Base-by-base conservation (phyloP, 768 basidiomycete species). In the Pleurotus ostreatus region DNA sequence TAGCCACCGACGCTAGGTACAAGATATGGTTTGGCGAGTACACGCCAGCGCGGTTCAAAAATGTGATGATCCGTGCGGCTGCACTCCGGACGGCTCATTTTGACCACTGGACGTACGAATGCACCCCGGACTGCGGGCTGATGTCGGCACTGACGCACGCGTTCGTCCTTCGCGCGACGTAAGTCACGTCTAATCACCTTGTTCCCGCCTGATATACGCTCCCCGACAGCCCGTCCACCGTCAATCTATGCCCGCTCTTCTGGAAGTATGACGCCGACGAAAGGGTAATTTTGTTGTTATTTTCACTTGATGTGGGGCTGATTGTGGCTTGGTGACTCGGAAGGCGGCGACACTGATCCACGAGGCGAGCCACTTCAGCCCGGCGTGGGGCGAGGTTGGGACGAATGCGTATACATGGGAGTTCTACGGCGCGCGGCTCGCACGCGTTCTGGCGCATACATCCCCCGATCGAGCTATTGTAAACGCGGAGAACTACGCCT, bases 401-500 rank as follows among this genome's bases (percentile, higher is more conserved):
- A 38, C 51, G 15, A 53, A 53, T 25, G 18, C 9, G 13, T 4
- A 40, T 25, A 53, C 37, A 20, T 7, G 13, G 5, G 51, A 53
- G 39, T 53, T 34, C 34, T 53, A 53, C 22, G 38, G 34, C 2
- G 38, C 38, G 9, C 20, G 22, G 16, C 22, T 23, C 5, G 51
- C 51, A 3, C 38, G 22, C 15, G 22, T 20, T 15, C 51, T 53
- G 11, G 51, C 51, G 16, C 16, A 22, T n/a, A 18, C 34, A 11
- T n/a, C 8, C 39, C 51, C 34, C 13, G 51, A 53, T 11, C 34
- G 18, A 2, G 51, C 51, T 6, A 39, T 52, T 6, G 11, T 11
- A 4, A 52, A 52, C 23, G 51, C 51, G 4, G 51, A 52, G 22
- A 52, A 52, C 20, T 52, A 52, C 23, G 51, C 51, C 4, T 52